Evolutionary conservation across 2,329 filamentous ascomycete genomes (phyloP), one percentile per base, ranked within the genome.

Genomic region (Neospermospora avenae): DNA sequence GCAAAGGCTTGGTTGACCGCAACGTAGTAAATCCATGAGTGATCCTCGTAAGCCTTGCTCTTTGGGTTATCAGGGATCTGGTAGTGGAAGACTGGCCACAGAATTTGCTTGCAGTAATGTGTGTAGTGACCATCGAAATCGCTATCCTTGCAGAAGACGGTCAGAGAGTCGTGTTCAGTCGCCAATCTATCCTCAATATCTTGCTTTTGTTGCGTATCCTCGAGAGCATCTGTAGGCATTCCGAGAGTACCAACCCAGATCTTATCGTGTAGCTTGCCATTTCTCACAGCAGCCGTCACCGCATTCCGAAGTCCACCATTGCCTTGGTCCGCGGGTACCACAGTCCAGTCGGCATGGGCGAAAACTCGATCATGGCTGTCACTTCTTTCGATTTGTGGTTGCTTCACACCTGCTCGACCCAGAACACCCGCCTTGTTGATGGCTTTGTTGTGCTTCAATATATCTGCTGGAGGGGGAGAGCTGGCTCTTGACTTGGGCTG

Each of bases 31-130:
- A 92, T 84, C 91, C 93, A 98, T 0, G 93, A 97, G 75, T 98
- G 93, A 68, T 98, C 93, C 74, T 96, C 89, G 74, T 96, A 98
- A 0, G 93, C 93, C 75, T 98, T 98, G 84, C 92, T 97, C 81
- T 96, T 96, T 25, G 93, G 93, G 72, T 96, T 96, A 73, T 98
- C 95, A 0, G 93, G 95, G 61, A 98, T 96, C 75, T 97, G 93
- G 74, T 98, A 98, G 76, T 98, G 93, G 75, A 98, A 96, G 62
- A 97, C 93, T 1, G 93, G 93, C 93, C 93, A 98, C 6, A 98
- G 81, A 58, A 98, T 96, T 71, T 93, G 91, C 78, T 98, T 98
- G 86, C 93, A 97, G 73, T 95, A 98, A 75, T 97, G 93, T 13
- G 88, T 85, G 72, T 98, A 98, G 76, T 96, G 93, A 1, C 93